Evolutionary conservation across 768 basidiomycete genomes (phyloP).

Genomic region (Ramaria sp.): DNA sequence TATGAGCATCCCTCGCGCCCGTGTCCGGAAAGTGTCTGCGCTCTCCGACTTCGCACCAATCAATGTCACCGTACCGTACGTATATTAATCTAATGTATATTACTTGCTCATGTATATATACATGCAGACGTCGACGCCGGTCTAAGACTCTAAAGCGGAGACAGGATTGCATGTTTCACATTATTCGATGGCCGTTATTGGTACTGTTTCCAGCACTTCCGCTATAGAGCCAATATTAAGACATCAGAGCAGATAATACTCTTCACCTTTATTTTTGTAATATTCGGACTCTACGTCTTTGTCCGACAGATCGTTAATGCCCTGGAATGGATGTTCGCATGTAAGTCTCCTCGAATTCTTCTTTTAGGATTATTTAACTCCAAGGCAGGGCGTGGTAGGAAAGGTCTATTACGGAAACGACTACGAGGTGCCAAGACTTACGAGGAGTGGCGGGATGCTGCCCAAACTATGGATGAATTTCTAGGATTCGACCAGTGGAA

Average conservation of each 20-base stretch:
- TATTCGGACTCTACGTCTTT: conserved; percentile 80
- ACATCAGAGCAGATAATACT: conserved; percentile 54
- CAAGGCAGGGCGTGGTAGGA: conserved; percentile 68
- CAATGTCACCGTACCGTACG: conserved; percentile 52
- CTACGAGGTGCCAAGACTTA: conserved; percentile 69
- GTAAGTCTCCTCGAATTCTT: conserved; percentile 30
- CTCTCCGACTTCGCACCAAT: conserved; percentile 86
- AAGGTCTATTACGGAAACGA: conserved; percentile 63
- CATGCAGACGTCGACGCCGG: conserved; percentile 27
- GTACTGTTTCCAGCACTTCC: conserved; percentile 30
- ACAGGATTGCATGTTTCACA: conserved; percentile 66
- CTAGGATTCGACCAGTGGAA: conserved; percentile 91
- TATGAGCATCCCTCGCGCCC: conserved; percentile 24
- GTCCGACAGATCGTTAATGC: conserved; percentile 90
- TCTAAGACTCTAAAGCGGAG: conserved; percentile 26
- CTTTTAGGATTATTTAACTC: neutral
- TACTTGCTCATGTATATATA: neutral
- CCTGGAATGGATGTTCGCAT: conserved; percentile 88
- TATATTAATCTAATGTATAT: neutral
- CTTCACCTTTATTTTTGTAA: conserved; percentile 67
- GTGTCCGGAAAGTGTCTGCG: conserved; percentile 72
- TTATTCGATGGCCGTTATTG: conserved; percentile 81
- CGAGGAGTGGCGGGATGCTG: conserved; percentile 85
- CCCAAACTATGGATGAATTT: conserved; percentile 67
- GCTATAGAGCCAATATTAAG: neutral